These are phyloP conservation scores for Suillus clintonianus DNA, from an alignment of 768 basidiomycete species.

Conservation along the genomic window DNA sequence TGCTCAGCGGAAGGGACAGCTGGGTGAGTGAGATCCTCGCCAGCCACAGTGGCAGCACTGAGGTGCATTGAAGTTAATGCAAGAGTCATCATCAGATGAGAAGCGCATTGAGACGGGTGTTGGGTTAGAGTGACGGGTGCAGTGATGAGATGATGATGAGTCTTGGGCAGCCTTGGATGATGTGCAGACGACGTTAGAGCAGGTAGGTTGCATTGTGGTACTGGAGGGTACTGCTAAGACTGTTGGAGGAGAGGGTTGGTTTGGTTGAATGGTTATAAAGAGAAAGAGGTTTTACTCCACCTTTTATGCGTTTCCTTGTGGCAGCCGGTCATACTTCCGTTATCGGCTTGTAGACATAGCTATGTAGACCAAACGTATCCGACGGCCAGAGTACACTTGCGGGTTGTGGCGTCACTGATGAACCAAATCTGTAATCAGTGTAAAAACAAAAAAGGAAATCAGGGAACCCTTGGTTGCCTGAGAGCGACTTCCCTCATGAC, in stretches of 20 bases:
- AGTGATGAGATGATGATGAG: slow-evolving; percentile 13
- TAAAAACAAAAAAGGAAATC: slow-evolving; percentile 14
- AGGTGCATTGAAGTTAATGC: slow-evolving; percentile 58
- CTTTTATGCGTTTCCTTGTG: slow-evolving; percentile 30
- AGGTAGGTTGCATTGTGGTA: slow-evolving; percentile 17
- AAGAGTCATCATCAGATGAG: slow-evolving; percentile 26
- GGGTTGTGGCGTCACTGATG: slow-evolving; percentile 41
- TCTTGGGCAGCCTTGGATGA: slow-evolving; percentile 7
- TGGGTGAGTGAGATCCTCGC: slow-evolving; percentile 59
- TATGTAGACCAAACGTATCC: slow-evolving; percentile 28
- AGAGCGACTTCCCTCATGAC: slow-evolving; percentile 9
- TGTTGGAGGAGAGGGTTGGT: slow-evolving; percentile 5
- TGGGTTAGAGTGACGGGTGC: slow-evolving; percentile 13
- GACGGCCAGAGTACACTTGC: slow-evolving; percentile 29
- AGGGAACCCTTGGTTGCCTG: slow-evolving; percentile 1
- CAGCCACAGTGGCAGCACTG: slow-evolving; percentile 81
- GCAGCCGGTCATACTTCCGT: slow-evolving; percentile 35
- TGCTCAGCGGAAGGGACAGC: slow-evolving; percentile 65
- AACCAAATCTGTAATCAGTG: slow-evolving; percentile 21
- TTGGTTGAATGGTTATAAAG: not conserved
- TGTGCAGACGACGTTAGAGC: slow-evolving; percentile 14
- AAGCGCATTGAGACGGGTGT: slow-evolving; percentile 25
- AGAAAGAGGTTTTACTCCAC: slow-evolving; percentile 2
- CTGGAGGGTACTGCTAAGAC: no score
- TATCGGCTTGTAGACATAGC: slow-evolving; percentile 35